Base-by-base conservation (phyloP, 169 alveolate species). In the Eimeria maxima region DNA sequence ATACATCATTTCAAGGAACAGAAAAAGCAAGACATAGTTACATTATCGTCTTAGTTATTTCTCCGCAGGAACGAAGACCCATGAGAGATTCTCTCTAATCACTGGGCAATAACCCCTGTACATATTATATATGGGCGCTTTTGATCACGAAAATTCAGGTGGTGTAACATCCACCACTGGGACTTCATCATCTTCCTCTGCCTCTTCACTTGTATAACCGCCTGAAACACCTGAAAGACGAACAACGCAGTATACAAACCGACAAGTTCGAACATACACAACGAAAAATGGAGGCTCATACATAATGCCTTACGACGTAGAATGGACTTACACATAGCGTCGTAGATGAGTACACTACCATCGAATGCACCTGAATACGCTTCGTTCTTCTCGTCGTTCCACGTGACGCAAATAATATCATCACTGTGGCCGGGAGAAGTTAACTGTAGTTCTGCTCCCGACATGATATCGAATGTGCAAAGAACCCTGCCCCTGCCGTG, bases 401-500 rank as follows among this genome's bases (percentile, higher is more conserved):
- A 87, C 29, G 83, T 45, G 47, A 87, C 94, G 83, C 94, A 87
- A 16, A 87, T 67, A 45, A 87, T 65, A 18, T 87, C 94, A 65
- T 87, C 78, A 16, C 65, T 11, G 55, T 87, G 63, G 42, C 65
- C 94, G 42, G 94, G 63, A 33, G 76, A 53, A 22, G 71, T 60
- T 33, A 42, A 65, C 13, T 87, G 94, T 69, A 42, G 67, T 47
- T 60, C 83, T 44, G 81, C 83, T 60, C 94, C 94, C 13, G 94
- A 42, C 33, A 87, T 60, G 24, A 87, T 60, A 24, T 87, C 94
- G 81, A 33, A 87, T 7, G 94, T 63, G 69, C 94, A 87, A 63
- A 87, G 78, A 27, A 65, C 94, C 57, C 94, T 83, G 65, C 94
- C 94, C 55, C 81, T 87, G 24, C 94, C 94, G 81, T 87, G 94